phyloP scores from a whole-genome alignment of 768 basidiomycete genomes.

The Termitomyces sp. region DNA sequence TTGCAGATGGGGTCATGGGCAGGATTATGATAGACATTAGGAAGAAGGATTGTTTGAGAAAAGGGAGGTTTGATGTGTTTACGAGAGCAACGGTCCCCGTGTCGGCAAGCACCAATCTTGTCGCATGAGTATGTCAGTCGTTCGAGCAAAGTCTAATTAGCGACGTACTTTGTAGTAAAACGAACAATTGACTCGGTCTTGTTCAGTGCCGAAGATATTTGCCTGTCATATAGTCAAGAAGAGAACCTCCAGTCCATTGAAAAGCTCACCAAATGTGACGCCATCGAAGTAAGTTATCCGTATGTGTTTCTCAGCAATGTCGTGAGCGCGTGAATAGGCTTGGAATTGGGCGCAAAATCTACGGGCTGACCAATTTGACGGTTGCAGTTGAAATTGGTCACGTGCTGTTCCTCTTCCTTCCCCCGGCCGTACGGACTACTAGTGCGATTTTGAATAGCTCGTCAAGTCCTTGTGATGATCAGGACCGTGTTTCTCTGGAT shows the following conservation, averaged over 20 bases:
- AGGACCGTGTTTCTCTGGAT: neutral
- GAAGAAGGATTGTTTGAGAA: slow-evolving; percentile 93
- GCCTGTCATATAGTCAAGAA: slow-evolving; percentile 41
- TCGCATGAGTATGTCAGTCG: slow-evolving; percentile 6
- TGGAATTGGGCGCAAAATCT: neutral
- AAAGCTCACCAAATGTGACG: slow-evolving; percentile 71
- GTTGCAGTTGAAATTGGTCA: neutral
- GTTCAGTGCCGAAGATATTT: slow-evolving; percentile 93
- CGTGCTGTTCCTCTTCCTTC: neutral
- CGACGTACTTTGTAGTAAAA: slow-evolving; percentile 90
- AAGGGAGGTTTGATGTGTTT: slow-evolving; percentile 98
- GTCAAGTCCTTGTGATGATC: neutral
- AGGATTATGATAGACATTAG: slow-evolving; percentile 98
- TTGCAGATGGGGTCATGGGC: slow-evolving; percentile 90
- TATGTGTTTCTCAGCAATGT: neutral
- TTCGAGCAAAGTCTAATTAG: slow-evolving; percentile 3
- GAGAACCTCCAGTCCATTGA: neutral
- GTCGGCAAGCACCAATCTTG: slow-evolving; percentile 96
- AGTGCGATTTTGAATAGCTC: too few species aligned
- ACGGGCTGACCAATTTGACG: neutral
- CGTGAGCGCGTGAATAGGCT: neutral
- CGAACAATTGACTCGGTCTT: slow-evolving; percentile 96
- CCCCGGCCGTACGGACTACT: too few species aligned
- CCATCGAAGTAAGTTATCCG: slow-evolving; percentile 28
- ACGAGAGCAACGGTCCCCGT: slow-evolving; percentile 96